Percentiles rank a stretch among this genome's conserved stretches.
These are phyloP conservation scores for Podospora bellae-mahoneyi DNA, from an alignment of 495 filamentous ascomycete genomes.

Conservation along the genomic window DNA sequence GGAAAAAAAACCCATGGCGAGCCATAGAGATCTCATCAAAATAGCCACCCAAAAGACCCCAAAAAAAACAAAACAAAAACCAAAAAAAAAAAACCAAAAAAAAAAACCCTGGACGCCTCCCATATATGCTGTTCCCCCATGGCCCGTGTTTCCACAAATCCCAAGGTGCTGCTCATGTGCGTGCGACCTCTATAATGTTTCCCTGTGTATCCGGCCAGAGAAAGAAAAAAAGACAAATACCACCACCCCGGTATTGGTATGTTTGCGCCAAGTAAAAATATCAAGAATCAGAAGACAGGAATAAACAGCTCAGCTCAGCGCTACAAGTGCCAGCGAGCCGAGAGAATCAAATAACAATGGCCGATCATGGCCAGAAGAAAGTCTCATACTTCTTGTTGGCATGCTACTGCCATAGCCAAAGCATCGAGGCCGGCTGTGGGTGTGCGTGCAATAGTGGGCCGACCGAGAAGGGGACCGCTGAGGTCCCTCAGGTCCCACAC, in stretches of 20 bases:
- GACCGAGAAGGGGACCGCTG: conserved; percentile 37
- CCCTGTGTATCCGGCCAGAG: not conserved
- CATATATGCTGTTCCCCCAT: conserved; percentile 5
- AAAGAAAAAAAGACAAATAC: conserved; percentile 1
- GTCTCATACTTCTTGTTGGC: conserved; percentile 35
- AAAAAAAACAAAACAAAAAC: not conserved
- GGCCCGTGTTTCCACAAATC: conserved; percentile 2
- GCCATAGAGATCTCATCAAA: conserved; percentile 4
- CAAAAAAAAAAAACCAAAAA: not conserved
- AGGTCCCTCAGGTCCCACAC: conserved; percentile 45
- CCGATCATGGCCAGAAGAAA: not conserved
- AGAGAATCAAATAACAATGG: not conserved
- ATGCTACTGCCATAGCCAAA: conserved; percentile 40
- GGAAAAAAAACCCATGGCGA: not conserved
- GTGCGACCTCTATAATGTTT: conserved; percentile 14
- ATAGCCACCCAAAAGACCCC: conserved; percentile 9
- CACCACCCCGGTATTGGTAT: not conserved
- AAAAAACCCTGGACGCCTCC: conserved; percentile 11
- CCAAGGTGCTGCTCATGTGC: conserved; percentile 22
- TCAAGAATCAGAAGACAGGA: conserved; percentile 9
- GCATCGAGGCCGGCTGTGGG: conserved; percentile 42
- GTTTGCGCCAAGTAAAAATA: not conserved
- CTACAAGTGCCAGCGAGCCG: not conserved
- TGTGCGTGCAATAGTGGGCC: conserved; percentile 32
- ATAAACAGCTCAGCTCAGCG: not conserved